phyloP scores from a whole-genome alignment of 2,329 filamentous ascomycete species.

The Chrysoporthe deuterocubensis region DNA sequence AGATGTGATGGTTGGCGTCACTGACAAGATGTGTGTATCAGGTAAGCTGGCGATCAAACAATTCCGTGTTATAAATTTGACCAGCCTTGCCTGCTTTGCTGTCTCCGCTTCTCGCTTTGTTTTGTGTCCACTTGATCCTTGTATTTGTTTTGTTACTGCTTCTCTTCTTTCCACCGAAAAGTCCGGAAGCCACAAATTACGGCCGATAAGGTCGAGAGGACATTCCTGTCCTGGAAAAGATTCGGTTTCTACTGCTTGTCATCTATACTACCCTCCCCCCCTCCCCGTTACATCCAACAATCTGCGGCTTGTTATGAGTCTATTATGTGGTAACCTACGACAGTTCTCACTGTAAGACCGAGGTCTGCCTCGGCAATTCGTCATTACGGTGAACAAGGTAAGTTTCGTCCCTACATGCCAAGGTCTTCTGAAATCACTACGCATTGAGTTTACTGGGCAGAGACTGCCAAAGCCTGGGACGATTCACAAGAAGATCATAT shows the following conservation, averaged over 20 bases:
- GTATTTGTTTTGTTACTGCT: background rate
- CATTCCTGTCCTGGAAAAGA: no score
- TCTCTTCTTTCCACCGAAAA: no score
- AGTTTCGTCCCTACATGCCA: slow-evolving; percentile 29
- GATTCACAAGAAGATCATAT: background rate
- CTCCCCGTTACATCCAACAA: background rate
- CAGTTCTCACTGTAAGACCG: slow-evolving; percentile 67
- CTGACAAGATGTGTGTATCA: slow-evolving; percentile 68
- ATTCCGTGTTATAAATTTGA: background rate
- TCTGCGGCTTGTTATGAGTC: background rate
- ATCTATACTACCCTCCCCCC: background rate
- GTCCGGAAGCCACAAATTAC: no score
- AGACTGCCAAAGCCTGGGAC: background rate
- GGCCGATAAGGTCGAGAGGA: no score
- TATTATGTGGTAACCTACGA: slow-evolving; percentile 32
- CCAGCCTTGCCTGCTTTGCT: slow-evolving; percentile 10
- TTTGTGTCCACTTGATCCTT: background rate
- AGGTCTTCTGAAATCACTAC: background rate
- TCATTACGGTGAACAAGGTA: slow-evolving; percentile 72
- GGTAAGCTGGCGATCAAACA: slow-evolving; percentile 47
- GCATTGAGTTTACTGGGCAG: background rate
- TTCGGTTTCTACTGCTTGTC: background rate
- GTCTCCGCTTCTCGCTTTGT: background rate
- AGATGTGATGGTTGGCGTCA: slow-evolving; percentile 66
- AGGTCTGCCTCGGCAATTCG: slow-evolving; percentile 65